phyloP scores from a whole-genome alignment of 108 stramenopile genomes.

The Stephanodiscus triporus region DNA sequence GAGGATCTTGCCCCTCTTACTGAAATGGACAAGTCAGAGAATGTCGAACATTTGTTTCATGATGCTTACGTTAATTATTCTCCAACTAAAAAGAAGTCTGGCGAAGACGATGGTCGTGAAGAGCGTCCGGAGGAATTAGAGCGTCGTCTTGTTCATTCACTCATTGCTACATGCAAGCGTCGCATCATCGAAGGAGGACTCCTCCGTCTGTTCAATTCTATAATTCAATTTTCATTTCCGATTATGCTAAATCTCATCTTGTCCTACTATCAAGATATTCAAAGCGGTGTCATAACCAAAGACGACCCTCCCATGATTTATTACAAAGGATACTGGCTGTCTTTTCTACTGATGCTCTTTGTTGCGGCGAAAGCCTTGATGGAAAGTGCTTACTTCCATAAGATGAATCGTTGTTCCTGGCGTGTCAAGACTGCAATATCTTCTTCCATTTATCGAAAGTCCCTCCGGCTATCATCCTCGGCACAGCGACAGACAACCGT shows the following conservation, averaged over 20 bases:
- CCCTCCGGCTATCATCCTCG: conserved; percentile 72
- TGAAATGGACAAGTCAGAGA: conserved; percentile 47
- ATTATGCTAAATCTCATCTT: conserved; percentile 68
- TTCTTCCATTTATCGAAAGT: conserved; percentile 81
- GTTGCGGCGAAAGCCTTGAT: conserved; percentile 71
- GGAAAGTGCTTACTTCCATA: conserved; percentile 73
- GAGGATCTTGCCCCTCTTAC: conserved; percentile 67
- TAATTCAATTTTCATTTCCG: conserved; percentile 74
- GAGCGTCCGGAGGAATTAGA: conserved; percentile 39
- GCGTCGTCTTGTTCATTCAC: conserved; percentile 40
- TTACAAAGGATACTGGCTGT: conserved; percentile 79
- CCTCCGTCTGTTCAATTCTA: conserved; percentile 56
- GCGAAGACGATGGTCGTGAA: conserved; percentile 3
- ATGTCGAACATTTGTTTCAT: conserved; percentile 57
- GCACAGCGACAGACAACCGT: conserved; percentile 70
- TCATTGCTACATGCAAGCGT: conserved; percentile 50
- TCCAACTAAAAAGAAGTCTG: conserved; percentile 24
- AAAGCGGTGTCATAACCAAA: conserved; percentile 52
- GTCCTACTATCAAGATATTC: conserved; percentile 62
- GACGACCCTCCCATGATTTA: conserved; percentile 48
- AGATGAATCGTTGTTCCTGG: conserved; percentile 58
- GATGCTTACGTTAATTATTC: conserved; percentile 48
- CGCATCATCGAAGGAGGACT: conserved; percentile 65
- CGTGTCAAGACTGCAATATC: conserved; percentile 67
- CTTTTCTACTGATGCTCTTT: conserved; percentile 56